phyloP scores from a whole-genome alignment of 768 basidiomycete genomes.

The Pleurotus tuber-regium region DNA sequence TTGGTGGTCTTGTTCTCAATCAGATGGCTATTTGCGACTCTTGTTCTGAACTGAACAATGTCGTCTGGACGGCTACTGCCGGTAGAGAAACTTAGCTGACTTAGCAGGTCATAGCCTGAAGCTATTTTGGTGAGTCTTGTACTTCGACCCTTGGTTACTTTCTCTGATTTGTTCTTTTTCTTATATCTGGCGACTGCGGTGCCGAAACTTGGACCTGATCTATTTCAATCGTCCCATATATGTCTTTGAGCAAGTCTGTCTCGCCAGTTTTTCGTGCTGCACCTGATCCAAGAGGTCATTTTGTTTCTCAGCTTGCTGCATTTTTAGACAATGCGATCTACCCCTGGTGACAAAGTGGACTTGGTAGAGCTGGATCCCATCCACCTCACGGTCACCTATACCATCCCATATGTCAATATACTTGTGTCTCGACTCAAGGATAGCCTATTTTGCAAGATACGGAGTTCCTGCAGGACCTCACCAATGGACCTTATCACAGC shows the following conservation, averaged over 20 bases:
- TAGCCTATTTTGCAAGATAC: too few species aligned
- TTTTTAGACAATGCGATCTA: not conserved
- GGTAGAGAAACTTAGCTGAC: not conserved
- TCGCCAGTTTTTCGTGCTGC: not conserved
- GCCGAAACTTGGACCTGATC: not conserved
- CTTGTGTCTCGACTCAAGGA: not conserved
- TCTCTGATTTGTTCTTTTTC: not conserved
- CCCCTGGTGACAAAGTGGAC: not conserved
- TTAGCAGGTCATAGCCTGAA: not conserved
- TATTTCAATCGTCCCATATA: not conserved
- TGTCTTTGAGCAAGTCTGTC: not conserved
- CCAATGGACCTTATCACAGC: too few species aligned
- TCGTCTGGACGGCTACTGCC: not conserved
- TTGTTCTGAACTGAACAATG: not conserved
- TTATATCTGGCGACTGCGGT: not conserved
- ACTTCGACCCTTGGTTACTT: conserved; percentile 1
- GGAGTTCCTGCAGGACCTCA: too few species aligned
- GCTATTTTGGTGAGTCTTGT: conserved; percentile 1
- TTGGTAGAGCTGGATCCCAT: not conserved
- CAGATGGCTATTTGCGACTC: not conserved
- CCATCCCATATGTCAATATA: not conserved
- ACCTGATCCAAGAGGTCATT: not conserved
- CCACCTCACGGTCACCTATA: not conserved
- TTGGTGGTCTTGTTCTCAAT: not conserved
- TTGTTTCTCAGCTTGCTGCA: not conserved